Evolutionary conservation across 2,329 filamentous ascomycete genomes (phyloP), one percentile per base, ranked within the genome.

Genomic region (Ceratocystis albifundus): DNA sequence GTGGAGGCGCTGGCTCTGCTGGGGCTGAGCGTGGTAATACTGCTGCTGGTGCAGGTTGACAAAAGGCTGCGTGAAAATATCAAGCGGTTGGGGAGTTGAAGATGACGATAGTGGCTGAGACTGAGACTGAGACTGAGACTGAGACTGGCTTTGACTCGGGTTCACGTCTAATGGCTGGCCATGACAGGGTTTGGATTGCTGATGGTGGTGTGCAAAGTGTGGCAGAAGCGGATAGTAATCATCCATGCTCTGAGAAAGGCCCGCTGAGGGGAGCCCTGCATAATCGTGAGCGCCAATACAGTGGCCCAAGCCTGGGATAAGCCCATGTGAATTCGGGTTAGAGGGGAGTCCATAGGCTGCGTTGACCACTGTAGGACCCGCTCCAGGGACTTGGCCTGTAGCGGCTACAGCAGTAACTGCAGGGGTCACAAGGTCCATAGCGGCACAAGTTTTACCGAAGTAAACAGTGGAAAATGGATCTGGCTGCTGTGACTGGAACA

Each of bases 401-500:
- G 55, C 12, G 55, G 55, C 17, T 59, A 36, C 30, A 59, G 22
- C 25, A 32, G 53, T 7, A 7, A 25, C 50, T 57, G 28, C 28
- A 57, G 53, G 22, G 53, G 57, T 41, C 25, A 61, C 20, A 25
- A 62, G 50, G 45, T 3, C 46, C 22, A 28, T 46, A 8, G 48
- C 12, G 50, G 64, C 59, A 30, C 41, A 25, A 10, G 36, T 17
- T 57, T 22, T 28, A 22, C 53, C 53, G 8, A 75, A 76, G 70
- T 74, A 76, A 71, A 77, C 78, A 70, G 77, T 74, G 70, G 76
- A 73, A 69, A 78, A 81, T 66, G 80, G 77, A 65, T 79, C 79
- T 65, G 79, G 76, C 70, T 82, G 79, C 71, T 82, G 79, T 71
- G 81, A 78, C 74, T 82, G 78, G 75, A 81, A 84, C 81, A 83